Evolutionary conservation across 148 eudicot genomes (phyloP).

Genomic region (Suaeda aralocaspica): DNA sequence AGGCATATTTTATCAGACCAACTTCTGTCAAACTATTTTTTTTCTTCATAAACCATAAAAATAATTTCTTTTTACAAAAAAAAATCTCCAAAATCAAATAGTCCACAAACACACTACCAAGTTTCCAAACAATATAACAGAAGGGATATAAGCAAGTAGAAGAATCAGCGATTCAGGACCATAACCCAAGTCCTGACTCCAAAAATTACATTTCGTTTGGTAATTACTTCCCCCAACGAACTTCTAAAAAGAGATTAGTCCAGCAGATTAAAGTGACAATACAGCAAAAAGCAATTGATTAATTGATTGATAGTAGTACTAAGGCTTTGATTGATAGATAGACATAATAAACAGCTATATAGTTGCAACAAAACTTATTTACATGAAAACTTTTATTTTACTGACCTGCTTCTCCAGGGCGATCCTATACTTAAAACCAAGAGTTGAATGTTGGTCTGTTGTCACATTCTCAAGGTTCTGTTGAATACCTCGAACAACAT

Average conservation of each 20-base stretch:
- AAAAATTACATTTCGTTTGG: neutral
- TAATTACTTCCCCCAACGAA: neutral
- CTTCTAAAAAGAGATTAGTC: neutral
- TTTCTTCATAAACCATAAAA: no score
- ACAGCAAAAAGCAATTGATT: slow-evolving; percentile 3
- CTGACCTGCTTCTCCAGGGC: slow-evolving; percentile 95
- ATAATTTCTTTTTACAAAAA: no score
- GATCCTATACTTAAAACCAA: slow-evolving; percentile 73
- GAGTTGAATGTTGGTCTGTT: slow-evolving; percentile 49
- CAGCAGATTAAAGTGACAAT: neutral
- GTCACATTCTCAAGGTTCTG: slow-evolving; percentile 60
- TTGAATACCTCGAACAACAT: slow-evolving; percentile 69
- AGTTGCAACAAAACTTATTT: neutral
- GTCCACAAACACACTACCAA: no score
- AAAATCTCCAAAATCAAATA: no score
- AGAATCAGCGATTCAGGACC: neutral
- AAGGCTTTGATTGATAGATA: no score
- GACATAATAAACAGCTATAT: no score
- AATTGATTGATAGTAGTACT: no score
- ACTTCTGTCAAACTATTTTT: no score
- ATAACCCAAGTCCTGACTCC: neutral
- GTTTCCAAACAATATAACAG: neutral
- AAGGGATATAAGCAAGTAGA: neutral
- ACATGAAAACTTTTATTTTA: neutral
- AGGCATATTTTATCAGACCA: no score